phyloP scores from a whole-genome alignment of 2,329 filamentous ascomycete genomes.

The Diplocarpon rosae region DNA sequence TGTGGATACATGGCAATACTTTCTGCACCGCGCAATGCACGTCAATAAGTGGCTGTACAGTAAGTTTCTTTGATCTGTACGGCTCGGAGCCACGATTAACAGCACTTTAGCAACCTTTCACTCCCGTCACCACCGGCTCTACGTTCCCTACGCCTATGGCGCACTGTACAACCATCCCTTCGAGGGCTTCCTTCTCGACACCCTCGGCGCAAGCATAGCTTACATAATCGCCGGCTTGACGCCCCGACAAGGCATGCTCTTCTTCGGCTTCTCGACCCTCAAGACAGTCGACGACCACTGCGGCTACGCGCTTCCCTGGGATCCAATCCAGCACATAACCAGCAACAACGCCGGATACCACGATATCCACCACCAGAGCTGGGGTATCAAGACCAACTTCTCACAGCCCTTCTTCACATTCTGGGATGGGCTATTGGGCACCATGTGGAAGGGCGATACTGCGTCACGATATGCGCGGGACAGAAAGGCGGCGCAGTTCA shows the following conservation, averaged over 20 bases:
- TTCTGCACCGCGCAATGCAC: constrained; percentile 93
- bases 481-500: constrained; percentile 23
- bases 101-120: constrained; percentile 67
- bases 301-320: constrained; percentile 90
- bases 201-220: constrained; percentile 70
- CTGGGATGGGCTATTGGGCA: constrained; percentile 77
- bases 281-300: constrained; percentile 98
- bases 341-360: constrained; percentile 95
- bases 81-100: constrained; percentile 13
- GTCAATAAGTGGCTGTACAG: constrained; percentile 95
- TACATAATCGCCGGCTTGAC: constrained; percentile 77
- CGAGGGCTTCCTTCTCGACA: constrained; percentile 90
- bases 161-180: constrained; percentile 94
- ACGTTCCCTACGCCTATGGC: constrained; percentile 94
- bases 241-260: constrained; percentile 75
- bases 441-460: constrained; percentile 32
- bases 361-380: constrained; percentile 97
- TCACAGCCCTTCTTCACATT: constrained; percentile 90
- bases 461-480: constrained; percentile 20
- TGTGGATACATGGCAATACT: constrained; percentile 97
- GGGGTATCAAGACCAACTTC: constrained; percentile 96
- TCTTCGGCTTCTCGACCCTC: constrained; percentile 80
- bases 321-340: constrained; percentile 83
- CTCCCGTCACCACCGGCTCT: constrained; percentile 89
- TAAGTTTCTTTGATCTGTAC: constrained; percentile 36